Conservation (phyloP, 495 filamentous ascomycete species). For the Penicillium ochrochloron region DNA sequence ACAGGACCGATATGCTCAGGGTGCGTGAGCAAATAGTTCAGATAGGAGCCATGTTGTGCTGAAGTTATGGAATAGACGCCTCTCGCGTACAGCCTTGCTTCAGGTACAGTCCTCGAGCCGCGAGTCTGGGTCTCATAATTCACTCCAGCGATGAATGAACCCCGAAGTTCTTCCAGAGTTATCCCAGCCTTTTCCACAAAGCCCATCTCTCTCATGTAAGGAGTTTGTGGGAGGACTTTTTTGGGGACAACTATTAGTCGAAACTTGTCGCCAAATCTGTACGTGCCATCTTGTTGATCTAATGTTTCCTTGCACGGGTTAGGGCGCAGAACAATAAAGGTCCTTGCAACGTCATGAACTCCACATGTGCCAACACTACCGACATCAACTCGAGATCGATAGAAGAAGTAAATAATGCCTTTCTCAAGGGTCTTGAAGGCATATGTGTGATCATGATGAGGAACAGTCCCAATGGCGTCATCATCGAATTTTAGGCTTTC, state of each 20-base stretch:
- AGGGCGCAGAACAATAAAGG: neutral
- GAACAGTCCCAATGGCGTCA: neutral
- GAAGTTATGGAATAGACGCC: neutral
- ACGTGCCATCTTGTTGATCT: neutral
- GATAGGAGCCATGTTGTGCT: neutral
- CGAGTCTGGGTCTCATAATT: neutral
- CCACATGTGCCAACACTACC: neutral
- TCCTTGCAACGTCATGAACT: neutral
- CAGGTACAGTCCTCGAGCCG: neutral
- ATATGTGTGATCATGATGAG: neutral
- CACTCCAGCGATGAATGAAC: neutral
- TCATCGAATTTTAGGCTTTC: neutral
- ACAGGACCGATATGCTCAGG: neutral
- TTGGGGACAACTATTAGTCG: neutral
- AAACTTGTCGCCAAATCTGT: neutral
- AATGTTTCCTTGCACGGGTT: neutral
- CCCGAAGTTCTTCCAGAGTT: neutral
- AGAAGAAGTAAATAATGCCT: neutral
- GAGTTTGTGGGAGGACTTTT: neutral
- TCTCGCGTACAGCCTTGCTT: neutral
- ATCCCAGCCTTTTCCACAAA: constrained; percentile 2
- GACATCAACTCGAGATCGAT: neutral
- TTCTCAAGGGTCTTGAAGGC: neutral
- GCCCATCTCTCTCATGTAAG: neutral
- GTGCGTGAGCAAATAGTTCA: neutral